phyloP scores from a whole-genome alignment of 208 protist genomes.

The Crithidia bombi region DNA sequence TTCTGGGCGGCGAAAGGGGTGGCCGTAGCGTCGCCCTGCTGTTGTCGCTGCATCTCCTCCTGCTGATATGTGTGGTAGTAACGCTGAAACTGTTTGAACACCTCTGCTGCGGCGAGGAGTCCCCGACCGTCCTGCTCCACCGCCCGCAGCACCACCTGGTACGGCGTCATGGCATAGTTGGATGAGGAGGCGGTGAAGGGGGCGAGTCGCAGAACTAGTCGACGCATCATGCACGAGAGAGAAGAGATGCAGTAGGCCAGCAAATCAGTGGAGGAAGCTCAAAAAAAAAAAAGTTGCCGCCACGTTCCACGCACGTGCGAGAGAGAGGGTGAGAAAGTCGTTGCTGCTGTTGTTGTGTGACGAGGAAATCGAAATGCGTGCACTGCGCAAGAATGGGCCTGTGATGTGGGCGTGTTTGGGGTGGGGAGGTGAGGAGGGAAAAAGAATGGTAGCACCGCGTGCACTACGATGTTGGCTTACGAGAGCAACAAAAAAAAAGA shows the following conservation, averaged over 20 bases:
- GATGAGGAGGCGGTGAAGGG: not conserved
- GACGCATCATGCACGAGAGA: constrained; percentile 8
- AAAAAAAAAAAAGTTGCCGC: not conserved
- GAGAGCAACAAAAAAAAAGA: no score
- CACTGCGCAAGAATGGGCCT: no score
- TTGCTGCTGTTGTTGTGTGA: no score
- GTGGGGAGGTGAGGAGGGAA: no score
- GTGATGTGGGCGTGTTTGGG: no score
- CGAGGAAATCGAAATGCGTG: no score
- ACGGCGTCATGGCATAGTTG: constrained; percentile 40
- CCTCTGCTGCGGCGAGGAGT: constrained; percentile 57
- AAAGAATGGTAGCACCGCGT: no score
- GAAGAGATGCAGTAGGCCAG: no score
- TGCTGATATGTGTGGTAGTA: constrained; percentile 55
- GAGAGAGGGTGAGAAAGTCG: no score
- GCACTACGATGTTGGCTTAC: no score
- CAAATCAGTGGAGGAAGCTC: not conserved
- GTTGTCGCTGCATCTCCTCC: constrained; percentile 11
- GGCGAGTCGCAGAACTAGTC: not conserved
- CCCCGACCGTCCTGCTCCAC: constrained; percentile 64
- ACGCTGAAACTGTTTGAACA: constrained; percentile 79
- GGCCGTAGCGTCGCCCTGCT: not conserved
- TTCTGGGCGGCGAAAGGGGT: not conserved
- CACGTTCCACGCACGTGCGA: no score
- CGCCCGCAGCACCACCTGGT: constrained; percentile 57